These are phyloP conservation scores for Ustilago cynodontis DNA, from an alignment of 1,284 basidiomycete genomes.

Conservation along the genomic window DNA sequence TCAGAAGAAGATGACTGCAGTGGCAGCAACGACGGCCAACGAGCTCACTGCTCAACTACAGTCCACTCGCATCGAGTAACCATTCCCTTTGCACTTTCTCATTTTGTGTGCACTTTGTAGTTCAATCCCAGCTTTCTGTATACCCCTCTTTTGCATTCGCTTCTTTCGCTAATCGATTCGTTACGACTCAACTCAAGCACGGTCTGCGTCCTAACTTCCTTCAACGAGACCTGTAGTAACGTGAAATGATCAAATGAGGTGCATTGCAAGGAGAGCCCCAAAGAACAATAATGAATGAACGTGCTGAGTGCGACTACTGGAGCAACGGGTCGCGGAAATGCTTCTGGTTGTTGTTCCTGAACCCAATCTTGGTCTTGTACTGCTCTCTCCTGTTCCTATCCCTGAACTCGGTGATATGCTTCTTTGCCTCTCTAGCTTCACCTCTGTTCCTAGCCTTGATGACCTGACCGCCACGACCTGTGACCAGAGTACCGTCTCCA, in stretches of 20 bases:
- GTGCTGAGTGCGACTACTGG: conserved; percentile 43
- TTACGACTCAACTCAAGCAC: not conserved
- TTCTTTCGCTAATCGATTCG: not conserved
- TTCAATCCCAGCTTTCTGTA: not conserved
- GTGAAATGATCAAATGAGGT: not conserved
- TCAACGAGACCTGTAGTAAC: too few relatives aligned
- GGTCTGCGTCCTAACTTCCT: too few relatives aligned
- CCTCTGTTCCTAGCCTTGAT: conserved; percentile 80
- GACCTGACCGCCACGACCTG: conserved; percentile 54
- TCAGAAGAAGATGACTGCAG: not conserved
- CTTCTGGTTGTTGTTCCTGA: conserved; percentile 68
- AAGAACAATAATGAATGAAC: not conserved
- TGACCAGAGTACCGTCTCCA: conserved; percentile 49
- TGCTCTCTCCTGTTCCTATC: conserved; percentile 83
- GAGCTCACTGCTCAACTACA: conserved; percentile 20
- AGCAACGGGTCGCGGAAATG: conserved; percentile 68
- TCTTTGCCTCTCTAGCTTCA: conserved; percentile 90
- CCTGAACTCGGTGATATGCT: conserved; percentile 86
- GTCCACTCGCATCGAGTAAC: conserved; percentile 28
- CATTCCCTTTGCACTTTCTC: not conserved
- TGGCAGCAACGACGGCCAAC: conserved; percentile 12
- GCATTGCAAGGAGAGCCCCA: conserved; percentile 5
- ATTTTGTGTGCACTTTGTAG: not conserved
- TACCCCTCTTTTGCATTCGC: conserved; percentile 6
- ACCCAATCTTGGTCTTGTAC: conserved; percentile 80